Evolutionary conservation across 805 yeast species (phyloP), one percentile per base, ranked within the genome.

Genomic region (Monosporozyma solicola): DNA sequence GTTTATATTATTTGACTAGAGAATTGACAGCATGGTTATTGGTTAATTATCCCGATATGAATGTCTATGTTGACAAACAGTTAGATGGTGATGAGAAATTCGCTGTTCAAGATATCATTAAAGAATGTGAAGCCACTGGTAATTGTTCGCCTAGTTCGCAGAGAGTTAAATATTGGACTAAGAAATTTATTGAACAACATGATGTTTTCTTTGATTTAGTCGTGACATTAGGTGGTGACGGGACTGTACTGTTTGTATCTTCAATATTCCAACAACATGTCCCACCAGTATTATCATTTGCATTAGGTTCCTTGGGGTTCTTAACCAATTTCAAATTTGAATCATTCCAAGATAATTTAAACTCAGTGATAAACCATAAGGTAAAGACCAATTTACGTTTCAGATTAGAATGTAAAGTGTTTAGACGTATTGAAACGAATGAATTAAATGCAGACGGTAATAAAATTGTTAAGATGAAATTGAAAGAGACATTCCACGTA

Each of bases 151-250:
- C 41, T 62, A 76, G 51, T 80, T 72, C 51, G 75, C 80, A 29
- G 58, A 66, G 48, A 66, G 74, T 47, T 67, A 78, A 76, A 61
- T 86, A 77, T 67, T 91, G 97, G 97, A 77, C 78, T 50, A 78
- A 81, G 49, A 75, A 75, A 20, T 72, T 84, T 52, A 78, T 87
- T 11, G 60, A 69, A 53, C 49, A 64, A 48, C 56, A 64, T 52
- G 65, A 65, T n/a, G 75, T 77, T 37, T 61, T 73, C 47, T 80
- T 83, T 57, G 98, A 92, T 66, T 72, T 91, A 55, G 84, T 89
- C 2, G 80, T 92, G 46, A 88, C 98, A 0, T 74, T 94, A 8
- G 99, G 99, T 25, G 99, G 99, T 16, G 99, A 94, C 65, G 98
- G 99, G 8, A 94, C 99, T 0, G 96, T 92, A 48, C 72, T 92